phyloP scores from a whole-genome alignment of 495 filamentous ascomycete species.

The Annulohypoxylon stygium region DNA sequence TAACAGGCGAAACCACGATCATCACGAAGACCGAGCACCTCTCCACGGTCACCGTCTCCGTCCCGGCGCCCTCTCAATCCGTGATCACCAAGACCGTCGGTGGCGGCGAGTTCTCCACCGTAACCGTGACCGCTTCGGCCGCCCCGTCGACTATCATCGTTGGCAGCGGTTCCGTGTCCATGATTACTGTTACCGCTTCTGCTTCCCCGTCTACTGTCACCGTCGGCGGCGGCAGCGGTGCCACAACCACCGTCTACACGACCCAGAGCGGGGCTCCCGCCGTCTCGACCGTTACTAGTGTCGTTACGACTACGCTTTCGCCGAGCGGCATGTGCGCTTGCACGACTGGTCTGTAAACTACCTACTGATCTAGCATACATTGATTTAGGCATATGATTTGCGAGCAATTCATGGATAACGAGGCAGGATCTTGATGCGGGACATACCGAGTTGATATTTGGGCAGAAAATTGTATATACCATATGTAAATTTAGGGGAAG shows the following conservation, averaged over 20 bases:
- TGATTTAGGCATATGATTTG: not conserved
- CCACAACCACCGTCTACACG: constrained; percentile 26
- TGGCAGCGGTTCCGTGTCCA: not conserved
- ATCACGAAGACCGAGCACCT: not conserved
- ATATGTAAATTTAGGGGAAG: not conserved
- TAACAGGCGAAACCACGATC: not conserved
- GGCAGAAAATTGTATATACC: not conserved
- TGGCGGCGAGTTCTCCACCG: constrained; percentile 5
- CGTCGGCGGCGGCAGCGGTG: constrained; percentile 6
- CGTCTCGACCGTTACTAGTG: constrained; percentile 34
- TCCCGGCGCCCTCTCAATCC: constrained; percentile 11
- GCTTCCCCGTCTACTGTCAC: not conserved
- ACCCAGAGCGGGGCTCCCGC: constrained; percentile 22
- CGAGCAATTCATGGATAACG: not conserved
- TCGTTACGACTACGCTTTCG: constrained; percentile 38
- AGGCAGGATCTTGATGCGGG: constrained; percentile 1
- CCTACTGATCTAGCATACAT: not conserved
- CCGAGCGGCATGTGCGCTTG: constrained; percentile 39
- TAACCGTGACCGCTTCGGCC: constrained; percentile 14
- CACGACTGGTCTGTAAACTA: constrained; percentile 14
- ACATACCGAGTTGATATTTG: not conserved
- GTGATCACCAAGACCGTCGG: constrained; percentile 27
- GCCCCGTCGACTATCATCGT: constrained; percentile 13
- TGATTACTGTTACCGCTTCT: constrained; percentile 13
- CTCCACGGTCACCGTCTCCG: constrained; percentile 1